These are phyloP conservation scores for Thelephora ganbajun DNA, from an alignment of 768 basidiomycete species.

Conservation along the genomic window DNA sequence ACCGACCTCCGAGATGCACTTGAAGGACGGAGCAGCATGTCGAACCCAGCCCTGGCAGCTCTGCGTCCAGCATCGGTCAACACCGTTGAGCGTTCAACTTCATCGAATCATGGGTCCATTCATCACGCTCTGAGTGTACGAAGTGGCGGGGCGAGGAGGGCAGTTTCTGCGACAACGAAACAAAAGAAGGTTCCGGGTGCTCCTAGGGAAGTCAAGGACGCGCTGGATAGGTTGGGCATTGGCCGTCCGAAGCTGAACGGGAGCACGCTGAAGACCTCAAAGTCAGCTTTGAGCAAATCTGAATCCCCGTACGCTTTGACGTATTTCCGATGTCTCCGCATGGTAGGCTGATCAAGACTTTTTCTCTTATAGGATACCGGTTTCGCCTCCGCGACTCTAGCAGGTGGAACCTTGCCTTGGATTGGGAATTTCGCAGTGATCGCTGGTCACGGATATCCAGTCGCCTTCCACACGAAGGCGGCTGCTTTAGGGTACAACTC, in stretches of 20 bases:
- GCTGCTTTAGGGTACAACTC: neutral
- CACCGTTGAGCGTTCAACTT: slow-evolving; percentile 58
- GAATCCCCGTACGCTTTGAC: slow-evolving; percentile 23
- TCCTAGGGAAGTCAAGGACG: slow-evolving; percentile 65
- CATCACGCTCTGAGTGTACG: neutral
- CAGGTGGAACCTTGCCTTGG: no score
- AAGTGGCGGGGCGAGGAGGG: neutral
- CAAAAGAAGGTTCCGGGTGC: slow-evolving; percentile 29
- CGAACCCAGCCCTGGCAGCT: slow-evolving; percentile 50
- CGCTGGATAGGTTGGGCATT: slow-evolving; percentile 72
- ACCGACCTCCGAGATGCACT: slow-evolving; percentile 80
- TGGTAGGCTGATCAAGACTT: no score
- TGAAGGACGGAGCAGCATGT: slow-evolving; percentile 74
- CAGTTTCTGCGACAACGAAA: slow-evolving; percentile 28
- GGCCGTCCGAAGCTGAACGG: slow-evolving; percentile 23
- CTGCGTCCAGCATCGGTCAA: slow-evolving; percentile 56
- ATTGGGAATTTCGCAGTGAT: no score
- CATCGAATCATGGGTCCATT: slow-evolving; percentile 1
- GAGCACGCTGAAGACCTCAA: slow-evolving; percentile 45
- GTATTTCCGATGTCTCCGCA: neutral
- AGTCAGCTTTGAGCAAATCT: slow-evolving; percentile 37
- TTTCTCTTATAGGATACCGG: no score
- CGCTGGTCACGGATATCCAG: no score
- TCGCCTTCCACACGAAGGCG: neutral
- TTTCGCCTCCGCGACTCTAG: no score